Evolutionary conservation across 2,329 filamentous ascomycete genomes (phyloP), one percentile per base, ranked within the genome.

Genomic region (Xylariaceae sp.): DNA sequence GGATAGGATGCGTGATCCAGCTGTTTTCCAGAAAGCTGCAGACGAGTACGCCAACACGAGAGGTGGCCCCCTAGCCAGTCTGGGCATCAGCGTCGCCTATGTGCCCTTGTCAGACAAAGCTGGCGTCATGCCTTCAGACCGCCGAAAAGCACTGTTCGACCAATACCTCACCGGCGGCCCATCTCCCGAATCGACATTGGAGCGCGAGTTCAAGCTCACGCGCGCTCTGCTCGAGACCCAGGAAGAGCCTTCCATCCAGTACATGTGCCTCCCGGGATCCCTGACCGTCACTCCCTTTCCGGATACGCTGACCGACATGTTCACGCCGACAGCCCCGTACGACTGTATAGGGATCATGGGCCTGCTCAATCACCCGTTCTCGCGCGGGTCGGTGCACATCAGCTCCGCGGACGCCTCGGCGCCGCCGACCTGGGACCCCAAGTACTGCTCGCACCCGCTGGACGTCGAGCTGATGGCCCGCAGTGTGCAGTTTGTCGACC

Each of bases 311-410:
- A 47, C 45, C 7, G 51, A 55, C 18, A 44, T 42, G 4, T 45
- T 47, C 33, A 36, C 39, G 3, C 42, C 43, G 2, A 50, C 53
- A 18, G 49, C 46, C 2, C 58, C 60, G 3, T 56, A 63, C 37
- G 69, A 77, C 44, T 75, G 71, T 49, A 62, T 76, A 32, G 70
- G 72, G 11, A 60, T 72, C 38, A 70, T 70, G 43, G 65, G 68
- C 0, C 74, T 75, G 39, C 70, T 77, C 17, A 72, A 72, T 34
- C 78, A 80, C 36, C 77, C 77, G 0, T 69, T 75, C 45, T 75
- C 71, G 2, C 66, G 75, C 0, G 77, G 77, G 5, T 61, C 63
- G 24, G 68, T 77, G 36, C 78, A 80, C 56, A 73, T 80, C 39
- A 57, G 56, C 9, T 61, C 60, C 4, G 35, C 59, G 1, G 59